A percentile compares a stretch with the other conserved stretches of the same genome.
Conservation (phyloP, 2,329 filamentous ascomycete genomes). For the Aspergillus sojae region DNA sequence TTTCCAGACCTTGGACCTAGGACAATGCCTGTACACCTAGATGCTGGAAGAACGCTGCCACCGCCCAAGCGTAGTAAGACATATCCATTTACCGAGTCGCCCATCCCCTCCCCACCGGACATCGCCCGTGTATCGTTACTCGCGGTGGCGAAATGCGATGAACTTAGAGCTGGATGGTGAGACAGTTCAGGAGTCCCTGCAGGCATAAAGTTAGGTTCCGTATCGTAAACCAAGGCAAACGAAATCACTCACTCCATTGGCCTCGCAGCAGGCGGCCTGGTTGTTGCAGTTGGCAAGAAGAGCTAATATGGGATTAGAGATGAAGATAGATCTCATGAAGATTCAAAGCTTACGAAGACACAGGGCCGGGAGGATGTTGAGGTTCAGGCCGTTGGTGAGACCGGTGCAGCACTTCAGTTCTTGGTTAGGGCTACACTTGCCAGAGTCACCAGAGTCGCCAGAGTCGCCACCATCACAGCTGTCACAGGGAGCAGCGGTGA, state of each 20-base stretch:
- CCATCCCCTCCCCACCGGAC: not conserved
- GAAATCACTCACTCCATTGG: not conserved
- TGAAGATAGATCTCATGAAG: not conserved
- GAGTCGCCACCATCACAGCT: not conserved
- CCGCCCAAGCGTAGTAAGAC: not conserved
- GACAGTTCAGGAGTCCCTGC: not conserved
- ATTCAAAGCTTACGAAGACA: not conserved
- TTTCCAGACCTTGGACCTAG: not conserved
- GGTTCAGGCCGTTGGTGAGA: not conserved
- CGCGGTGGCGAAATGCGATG: not conserved
- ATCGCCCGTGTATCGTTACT: not conserved
- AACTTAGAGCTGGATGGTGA: not conserved
- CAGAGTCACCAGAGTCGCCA: not conserved
- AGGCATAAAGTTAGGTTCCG: not conserved
- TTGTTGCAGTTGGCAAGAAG: not conserved
- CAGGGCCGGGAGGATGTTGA: not conserved
- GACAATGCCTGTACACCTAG: not conserved
- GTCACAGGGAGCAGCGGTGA: not conserved
- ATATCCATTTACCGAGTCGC: not conserved
- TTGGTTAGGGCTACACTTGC: not conserved
- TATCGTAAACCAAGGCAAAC: too few species aligned
- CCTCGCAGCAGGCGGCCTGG: constrained; percentile 1
- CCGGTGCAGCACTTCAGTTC: not conserved
- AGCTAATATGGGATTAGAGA: not conserved
- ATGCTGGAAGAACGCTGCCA: not conserved